Percentiles rank a stretch among this genome's conserved stretches.
phyloP scores from a whole-genome alignment of 2,329 filamentous ascomycete species.

The Ceratocystis destructans region DNA sequence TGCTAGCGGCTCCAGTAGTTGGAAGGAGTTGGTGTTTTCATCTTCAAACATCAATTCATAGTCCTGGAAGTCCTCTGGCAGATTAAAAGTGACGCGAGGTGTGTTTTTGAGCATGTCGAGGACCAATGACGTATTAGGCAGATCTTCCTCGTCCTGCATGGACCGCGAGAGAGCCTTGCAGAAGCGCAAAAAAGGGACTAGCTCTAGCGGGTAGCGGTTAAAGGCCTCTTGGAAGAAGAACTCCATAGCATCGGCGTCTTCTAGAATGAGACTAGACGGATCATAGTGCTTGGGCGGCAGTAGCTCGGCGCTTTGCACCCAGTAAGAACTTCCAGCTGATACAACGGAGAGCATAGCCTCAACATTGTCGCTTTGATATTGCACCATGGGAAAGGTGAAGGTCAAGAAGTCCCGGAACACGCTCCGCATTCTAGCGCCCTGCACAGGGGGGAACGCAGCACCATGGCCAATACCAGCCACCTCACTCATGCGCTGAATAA shows the following conservation, averaged over 20 bases:
- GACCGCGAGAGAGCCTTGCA: constrained; percentile 26
- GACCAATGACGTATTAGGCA: constrained; percentile 28
- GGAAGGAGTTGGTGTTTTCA: constrained; percentile 68
- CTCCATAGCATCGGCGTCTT: constrained; percentile 41
- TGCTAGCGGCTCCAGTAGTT: constrained; percentile 48
- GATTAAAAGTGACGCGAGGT: constrained; percentile 59
- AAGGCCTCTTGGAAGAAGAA: constrained; percentile 19
- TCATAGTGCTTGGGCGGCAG: constrained; percentile 22
- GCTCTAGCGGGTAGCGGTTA: constrained; percentile 30
- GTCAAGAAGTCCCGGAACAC: constrained; percentile 58
- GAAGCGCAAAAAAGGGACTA: constrained; percentile 26
- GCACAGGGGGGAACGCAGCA: constrained; percentile 38
- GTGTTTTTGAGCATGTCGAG: constrained; percentile 54
- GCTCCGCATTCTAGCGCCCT: constrained; percentile 49
- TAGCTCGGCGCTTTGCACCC: constrained; percentile 5
- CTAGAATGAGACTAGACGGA: constrained; percentile 32
- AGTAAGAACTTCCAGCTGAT: constrained; percentile 26
- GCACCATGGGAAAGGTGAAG: constrained; percentile 50
- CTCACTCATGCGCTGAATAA: constrained; percentile 38
- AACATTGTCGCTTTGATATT: constrained; percentile 61
- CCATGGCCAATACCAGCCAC: constrained; percentile 33
- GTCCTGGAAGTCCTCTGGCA: constrained; percentile 57
- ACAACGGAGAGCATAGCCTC: constrained; percentile 52
- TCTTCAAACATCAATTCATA: constrained; percentile 75
- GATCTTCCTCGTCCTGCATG: constrained; percentile 20